phyloP scores from a whole-genome alignment of 2,329 filamentous ascomycete species.

The Cercospora zeae-maydis region DNA sequence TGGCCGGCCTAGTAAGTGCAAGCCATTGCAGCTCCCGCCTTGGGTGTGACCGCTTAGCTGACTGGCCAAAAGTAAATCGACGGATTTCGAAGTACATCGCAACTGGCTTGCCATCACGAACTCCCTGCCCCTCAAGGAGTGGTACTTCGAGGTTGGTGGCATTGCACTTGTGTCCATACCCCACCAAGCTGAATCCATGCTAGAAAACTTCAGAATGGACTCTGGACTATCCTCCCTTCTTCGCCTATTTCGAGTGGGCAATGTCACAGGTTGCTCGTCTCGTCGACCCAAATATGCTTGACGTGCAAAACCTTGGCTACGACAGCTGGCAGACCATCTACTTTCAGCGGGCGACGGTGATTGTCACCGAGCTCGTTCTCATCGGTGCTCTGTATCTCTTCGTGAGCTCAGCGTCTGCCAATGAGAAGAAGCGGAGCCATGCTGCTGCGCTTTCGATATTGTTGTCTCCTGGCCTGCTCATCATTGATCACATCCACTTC shows the following conservation, averaged over 20 bases:
- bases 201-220: constrained; percentile 97
- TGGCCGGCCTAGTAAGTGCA: constrained; percentile 85
- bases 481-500: constrained; percentile 98
- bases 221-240: constrained; percentile 96
- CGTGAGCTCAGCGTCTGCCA: constrained; percentile 64
- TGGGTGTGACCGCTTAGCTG: neutral
- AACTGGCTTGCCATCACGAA: constrained; percentile 98
- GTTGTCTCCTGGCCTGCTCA: constrained; percentile 85
- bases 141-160: constrained; percentile 77
- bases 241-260: constrained; percentile 93
- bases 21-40: neutral
- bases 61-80: constrained; percentile 73
- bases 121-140: constrained; percentile 78
- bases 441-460: constrained; percentile 84
- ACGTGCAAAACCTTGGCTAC: constrained; percentile 75
- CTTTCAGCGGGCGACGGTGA: constrained; percentile 87
- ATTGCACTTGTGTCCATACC: no score
- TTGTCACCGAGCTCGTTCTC: constrained; percentile 77
- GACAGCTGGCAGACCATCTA: constrained; percentile 91
- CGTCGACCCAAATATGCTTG: constrained; percentile 76
- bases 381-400: constrained; percentile 78
- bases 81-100: constrained; percentile 96
- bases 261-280: constrained; percentile 76
- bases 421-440: constrained; percentile 72
- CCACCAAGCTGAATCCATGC: constrained; percentile 13